Evolutionary conservation across 331 rosid genomes (phyloP), one percentile per base, ranked within the genome.

Genomic region (Quercus phellos): DNA sequence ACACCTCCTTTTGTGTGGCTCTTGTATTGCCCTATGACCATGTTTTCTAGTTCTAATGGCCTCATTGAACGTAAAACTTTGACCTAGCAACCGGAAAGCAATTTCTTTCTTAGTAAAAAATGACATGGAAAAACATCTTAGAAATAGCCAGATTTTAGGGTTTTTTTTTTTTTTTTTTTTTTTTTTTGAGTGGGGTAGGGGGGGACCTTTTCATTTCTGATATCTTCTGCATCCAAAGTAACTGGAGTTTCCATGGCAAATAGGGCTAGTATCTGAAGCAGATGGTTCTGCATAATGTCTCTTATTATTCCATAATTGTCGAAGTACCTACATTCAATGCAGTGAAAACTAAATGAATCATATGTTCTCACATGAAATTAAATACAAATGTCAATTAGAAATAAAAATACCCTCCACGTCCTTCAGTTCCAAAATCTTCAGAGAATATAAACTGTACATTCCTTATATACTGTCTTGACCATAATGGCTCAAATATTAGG

Each of bases 231-330:
- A 80, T 86, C 97, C 90, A 93, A 86, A 84, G 93, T 91, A 85
- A 93, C 97, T 68, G 98, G 98, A 19, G 98, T 93, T 88, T 93
- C 98, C 98, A 93, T 93, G 0, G 98, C 98, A 84, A 93, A 93
- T 77, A 93, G 98, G 46, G 98, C 98, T 51, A 93, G 86, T 71
- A 93, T 93, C 81, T 93, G 98, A 83, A 93, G 98, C 80, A 93
- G 89, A 81, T 93, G 98, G 64, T 93, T 93, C 88, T 93, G 98
- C 98, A 93, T 93, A 69, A 93, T 93, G 77, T 93, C 98, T 82
- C 98, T 88, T 79, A 93, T 91, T 74, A 93, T 93, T 51, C 98
- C 98, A 60, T 91, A 93, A 86, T 91, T 78, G 79, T 93, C 95
- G 4, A 93, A 93, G 84, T 92, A 92, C 93, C 97, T 92, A 72